Evolutionary conservation across 331 rosid genomes (phyloP).

Genomic region (Arachis monticola): DNA sequence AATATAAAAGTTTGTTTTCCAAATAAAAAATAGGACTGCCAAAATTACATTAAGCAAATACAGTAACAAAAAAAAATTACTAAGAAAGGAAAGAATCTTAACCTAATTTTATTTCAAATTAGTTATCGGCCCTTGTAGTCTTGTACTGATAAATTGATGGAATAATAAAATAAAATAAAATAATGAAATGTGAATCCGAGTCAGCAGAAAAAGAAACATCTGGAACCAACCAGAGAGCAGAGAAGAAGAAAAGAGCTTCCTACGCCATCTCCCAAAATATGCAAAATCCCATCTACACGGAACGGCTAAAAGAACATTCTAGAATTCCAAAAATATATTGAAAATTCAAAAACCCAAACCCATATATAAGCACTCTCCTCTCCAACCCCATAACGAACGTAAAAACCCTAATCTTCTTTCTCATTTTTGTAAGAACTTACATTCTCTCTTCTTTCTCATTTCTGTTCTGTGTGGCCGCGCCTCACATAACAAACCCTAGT

Average conservation of each 20-base stretch:
- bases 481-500: not conserved
- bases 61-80: not conserved
- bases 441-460: not conserved
- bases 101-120: not conserved
- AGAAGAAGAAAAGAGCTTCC: not conserved
- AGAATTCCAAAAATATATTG: not conserved
- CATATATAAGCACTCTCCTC: not conserved
- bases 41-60: too few species aligned
- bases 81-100: not conserved
- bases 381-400: not conserved
- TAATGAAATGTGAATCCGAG: not conserved
- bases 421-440: too few species aligned
- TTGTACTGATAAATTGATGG: too few species aligned
- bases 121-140: too few species aligned
- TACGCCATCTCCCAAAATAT: constrained; percentile 6
- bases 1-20: too few species aligned
- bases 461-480: not conserved
- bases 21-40: too few species aligned
- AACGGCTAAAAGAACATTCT: constrained; percentile 35
- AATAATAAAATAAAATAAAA: not conserved
- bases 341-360: not conserved
- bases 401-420: not conserved
- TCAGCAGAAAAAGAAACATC: constrained; percentile 2
- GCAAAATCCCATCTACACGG: not conserved
- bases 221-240: constrained; percentile 35